Evolutionary conservation across 768 basidiomycete genomes (phyloP).

Genomic region (Daedaleopsis nitida): DNA sequence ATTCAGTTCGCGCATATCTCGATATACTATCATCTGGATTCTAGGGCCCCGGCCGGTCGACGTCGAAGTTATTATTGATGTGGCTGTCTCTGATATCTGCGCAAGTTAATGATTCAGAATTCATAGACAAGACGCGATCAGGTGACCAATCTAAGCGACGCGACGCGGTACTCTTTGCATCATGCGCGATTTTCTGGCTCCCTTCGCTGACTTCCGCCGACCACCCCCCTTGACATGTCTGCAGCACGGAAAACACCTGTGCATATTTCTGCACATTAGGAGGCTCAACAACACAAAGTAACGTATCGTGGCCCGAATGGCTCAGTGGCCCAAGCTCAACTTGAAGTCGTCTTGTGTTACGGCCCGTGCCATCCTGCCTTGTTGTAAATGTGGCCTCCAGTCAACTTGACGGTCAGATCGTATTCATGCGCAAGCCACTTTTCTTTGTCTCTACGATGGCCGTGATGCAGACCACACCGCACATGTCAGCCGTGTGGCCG

Average conservation of each 20-base stretch:
- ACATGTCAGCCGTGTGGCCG: neutral
- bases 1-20: too few relatives aligned
- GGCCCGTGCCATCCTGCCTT: neutral
- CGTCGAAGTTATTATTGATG: too few relatives aligned
- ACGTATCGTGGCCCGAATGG: neutral
- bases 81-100: too few relatives aligned
- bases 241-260: neutral
- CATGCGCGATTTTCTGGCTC: too few relatives aligned
- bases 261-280: neutral
- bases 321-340: neutral
- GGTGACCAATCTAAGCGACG: too few relatives aligned
- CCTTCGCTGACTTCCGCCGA: neutral
- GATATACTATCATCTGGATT: too few relatives aligned
- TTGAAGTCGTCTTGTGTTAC: too few relatives aligned
- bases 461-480: neutral
- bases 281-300: neutral
- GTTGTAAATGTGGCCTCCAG: neutral
- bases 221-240: neutral
- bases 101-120: too few relatives aligned
- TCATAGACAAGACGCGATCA: too few relatives aligned
- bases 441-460: neutral
- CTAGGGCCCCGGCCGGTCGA: too few relatives aligned
- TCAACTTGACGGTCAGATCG: neutral
- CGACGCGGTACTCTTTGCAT: too few relatives aligned
- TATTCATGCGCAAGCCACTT: neutral